Base-by-base conservation (phyloP, 2,329 filamentous ascomycete species). In the Aspergillus chevalieri region DNA sequence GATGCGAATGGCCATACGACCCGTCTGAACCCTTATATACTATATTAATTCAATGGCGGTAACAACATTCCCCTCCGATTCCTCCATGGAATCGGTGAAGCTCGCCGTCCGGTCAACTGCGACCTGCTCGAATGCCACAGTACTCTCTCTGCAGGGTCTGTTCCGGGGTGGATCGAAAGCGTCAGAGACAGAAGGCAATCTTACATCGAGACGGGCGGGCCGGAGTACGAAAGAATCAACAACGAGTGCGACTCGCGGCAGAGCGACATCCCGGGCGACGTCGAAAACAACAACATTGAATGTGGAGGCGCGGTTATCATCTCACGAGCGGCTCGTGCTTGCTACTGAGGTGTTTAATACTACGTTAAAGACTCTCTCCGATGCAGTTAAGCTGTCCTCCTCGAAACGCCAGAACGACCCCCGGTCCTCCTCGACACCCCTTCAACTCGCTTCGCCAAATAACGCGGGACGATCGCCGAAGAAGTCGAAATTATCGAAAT, bases 51-150 rank as follows among this genome's bases (percentile, higher is more conserved):
- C 44, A 17, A 65, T 69, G 66, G 62, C 66, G 51, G 64, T 70
- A 43, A 62, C 63, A 52, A 54, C 63, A 45, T 50, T 68, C 43
- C 57, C 62, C 34, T 47, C 60, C 52, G 63, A 61, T 52, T 61
- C 65, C 50, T 51, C 65, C 15, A 55, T 63, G 39, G 67, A 71
- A 47, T 73, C 77, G 52, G 75, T 81, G 60, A 82, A 81, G 61
- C 69, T 71, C 52, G 78, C 79, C 39, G 68, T 82, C 54, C 69
- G 76, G 53, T 79, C 76, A 47, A 73, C 73, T 10, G 67, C 76
- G 43, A 81, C 74, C 57, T 83, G 80, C 66, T 80, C 78, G 41
- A 59, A 63, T 51, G 62, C 64, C 43, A 73, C 69, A 12, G 64
- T 73, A 46, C 57, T 63, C 49, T 64, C 68, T 46, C 64, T 73